These are phyloP conservation scores for Aspergillus fumigatus DNA, from an alignment of 2,329 filamentous ascomycete species.

Conservation along the genomic window DNA sequence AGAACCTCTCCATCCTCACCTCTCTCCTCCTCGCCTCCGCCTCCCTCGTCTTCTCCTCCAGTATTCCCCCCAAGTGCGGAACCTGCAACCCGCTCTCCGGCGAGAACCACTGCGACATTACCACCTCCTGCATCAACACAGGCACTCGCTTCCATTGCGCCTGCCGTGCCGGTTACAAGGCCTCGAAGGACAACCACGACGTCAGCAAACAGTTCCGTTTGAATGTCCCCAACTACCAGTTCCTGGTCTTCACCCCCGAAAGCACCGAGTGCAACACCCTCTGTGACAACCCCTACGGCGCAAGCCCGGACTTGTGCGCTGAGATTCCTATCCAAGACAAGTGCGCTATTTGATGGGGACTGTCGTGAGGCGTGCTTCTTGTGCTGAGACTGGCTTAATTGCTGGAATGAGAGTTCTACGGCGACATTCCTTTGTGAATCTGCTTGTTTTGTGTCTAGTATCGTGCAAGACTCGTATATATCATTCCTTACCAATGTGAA, in stretches of 20 bases:
- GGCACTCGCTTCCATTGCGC: slow-evolving; percentile 38
- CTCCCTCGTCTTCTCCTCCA: slow-evolving; percentile 18
- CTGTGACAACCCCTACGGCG: slow-evolving; percentile 30
- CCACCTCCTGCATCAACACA: slow-evolving; percentile 43
- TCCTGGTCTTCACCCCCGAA: slow-evolving; percentile 36
- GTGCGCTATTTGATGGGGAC: slow-evolving; percentile 23
- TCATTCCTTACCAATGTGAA: not conserved
- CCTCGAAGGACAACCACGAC: slow-evolving; percentile 26
- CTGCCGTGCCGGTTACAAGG: slow-evolving; percentile 40
- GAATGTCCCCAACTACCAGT: slow-evolving; percentile 35
- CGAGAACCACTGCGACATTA: slow-evolving; percentile 39
- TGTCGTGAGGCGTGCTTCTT: not conserved
- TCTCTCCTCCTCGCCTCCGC: slow-evolving; percentile 23
- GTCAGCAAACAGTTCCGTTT: slow-evolving; percentile 35
- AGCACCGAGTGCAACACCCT: slow-evolving; percentile 33
- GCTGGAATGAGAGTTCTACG: slow-evolving; percentile 5
- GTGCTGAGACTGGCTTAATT: slow-evolving; percentile 3
- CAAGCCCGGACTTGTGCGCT: slow-evolving; percentile 28
- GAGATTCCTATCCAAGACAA: slow-evolving; percentile 30
- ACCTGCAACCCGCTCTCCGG: slow-evolving; percentile 39
- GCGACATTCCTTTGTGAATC: not conserved
- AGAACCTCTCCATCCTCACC: slow-evolving; percentile 18
- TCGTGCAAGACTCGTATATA: not conserved
- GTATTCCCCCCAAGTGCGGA: slow-evolving; percentile 24
- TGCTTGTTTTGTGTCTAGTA: not conserved